phyloP scores from a whole-genome alignment of 768 basidiomycete genomes.

The Boletus rex-veris region DNA sequence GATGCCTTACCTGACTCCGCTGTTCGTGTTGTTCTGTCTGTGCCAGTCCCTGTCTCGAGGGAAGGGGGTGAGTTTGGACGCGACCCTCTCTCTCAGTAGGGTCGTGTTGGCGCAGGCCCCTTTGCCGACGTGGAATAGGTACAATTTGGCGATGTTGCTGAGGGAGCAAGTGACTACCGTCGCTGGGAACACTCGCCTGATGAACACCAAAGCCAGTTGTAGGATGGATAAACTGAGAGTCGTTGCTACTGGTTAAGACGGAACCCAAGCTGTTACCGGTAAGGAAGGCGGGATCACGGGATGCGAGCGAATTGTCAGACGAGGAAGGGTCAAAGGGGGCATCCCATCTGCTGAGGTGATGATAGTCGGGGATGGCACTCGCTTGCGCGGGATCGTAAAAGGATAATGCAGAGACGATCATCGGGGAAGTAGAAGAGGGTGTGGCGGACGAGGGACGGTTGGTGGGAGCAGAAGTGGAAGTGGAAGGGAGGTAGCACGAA shows the following conservation, averaged over 20 bases:
- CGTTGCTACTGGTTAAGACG: background rate
- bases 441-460: background rate
- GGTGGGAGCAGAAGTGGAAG: background rate
- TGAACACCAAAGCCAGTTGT: background rate
- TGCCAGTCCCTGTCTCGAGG: background rate
- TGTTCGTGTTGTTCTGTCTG: constrained; percentile 6
- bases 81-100: background rate
- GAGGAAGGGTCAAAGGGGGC: constrained; percentile 14
- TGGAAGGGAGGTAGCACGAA: constrained; percentile 1
- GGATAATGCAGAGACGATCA: constrained; percentile 54
- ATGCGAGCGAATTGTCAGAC: background rate
- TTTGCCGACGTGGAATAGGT: constrained; percentile 11
- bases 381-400: constrained; percentile 50
- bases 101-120: background rate
- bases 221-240: background rate
- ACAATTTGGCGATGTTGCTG: constrained; percentile 10
- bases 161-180: background rate
- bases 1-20: constrained; percentile 1
- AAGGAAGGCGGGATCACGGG: background rate
- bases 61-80: background rate
- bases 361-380: constrained; percentile 38
- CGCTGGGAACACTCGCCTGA: background rate
- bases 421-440: constrained; percentile 20
- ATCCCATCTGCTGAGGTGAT: constrained; percentile 37
- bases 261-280: background rate